Evolutionary conservation across 495 filamentous ascomycete genomes (phyloP), one percentile per base, ranked within the genome.

Genomic region (Corynascus novoguineensis): DNA sequence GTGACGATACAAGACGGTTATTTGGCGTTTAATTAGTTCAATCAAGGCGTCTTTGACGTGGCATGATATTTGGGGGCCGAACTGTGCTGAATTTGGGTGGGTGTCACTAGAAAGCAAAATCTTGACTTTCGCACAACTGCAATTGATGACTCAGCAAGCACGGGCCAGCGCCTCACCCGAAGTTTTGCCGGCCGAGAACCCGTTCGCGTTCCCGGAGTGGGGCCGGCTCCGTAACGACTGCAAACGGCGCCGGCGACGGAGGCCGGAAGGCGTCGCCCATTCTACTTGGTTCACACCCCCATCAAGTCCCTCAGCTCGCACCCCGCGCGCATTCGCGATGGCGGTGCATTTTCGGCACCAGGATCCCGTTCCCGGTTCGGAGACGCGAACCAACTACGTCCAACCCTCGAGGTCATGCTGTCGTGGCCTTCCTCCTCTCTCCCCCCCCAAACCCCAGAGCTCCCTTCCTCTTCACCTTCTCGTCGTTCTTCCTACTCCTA

Each of bases 281-380:
- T n/a, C n/a, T n/a, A n/a, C n/a, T 47, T 29, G 21, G 25, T n/a
- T 47, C 44, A 47, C 44, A 47, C 44, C 46, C n/a, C 46, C 12
- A 17, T 8, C 1, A 10, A 49, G 46, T 49, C 27, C n/a, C 46
- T n/a, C 46, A 21, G 14, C 27, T 3, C 46, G 47, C 47, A 32
- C 31, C 31, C 47, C 31, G 27, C n/a, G n/a, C 46, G 46, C 27
- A 32, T 49, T 49, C 46, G 46, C 4, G 46, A 49, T 49, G 29
- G 46, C 27, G 46, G 46, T 32, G 46, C 28, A 49, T 49, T 8
- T 49, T 49, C n/a, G 7, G 46, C 46, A 29, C 46, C 46, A 49
- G 46, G 46, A 49, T 49, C 46, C 27, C 46, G 46, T 49, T 25
- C 46, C 46, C 28, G 12, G 28, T 32, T 45, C 34, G 21, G 41